Percentiles rank a stretch among this genome's conserved stretches.
Conservation (phyloP, 2,329 filamentous ascomycete genomes). For the Xylaria sp. region DNA sequence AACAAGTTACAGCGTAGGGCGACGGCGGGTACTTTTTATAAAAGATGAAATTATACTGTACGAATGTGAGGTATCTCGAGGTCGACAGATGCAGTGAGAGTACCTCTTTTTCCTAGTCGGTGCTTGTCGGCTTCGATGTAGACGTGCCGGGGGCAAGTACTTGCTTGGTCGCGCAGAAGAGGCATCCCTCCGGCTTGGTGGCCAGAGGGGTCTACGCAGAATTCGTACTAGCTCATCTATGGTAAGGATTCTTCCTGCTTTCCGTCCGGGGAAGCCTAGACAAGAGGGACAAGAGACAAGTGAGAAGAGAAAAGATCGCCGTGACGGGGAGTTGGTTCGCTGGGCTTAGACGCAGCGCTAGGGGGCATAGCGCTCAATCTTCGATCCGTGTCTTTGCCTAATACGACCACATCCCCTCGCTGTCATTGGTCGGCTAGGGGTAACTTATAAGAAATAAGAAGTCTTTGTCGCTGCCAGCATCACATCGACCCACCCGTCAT, state of each 20-base stretch:
- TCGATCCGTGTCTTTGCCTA: slow-evolving; percentile 33
- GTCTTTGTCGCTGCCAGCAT: no score
- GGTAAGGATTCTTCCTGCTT: not conserved
- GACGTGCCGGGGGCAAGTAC: not conserved
- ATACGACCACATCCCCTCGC: slow-evolving; percentile 31
- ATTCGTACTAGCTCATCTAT: slow-evolving; percentile 11
- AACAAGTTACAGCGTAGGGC: slow-evolving; percentile 9
- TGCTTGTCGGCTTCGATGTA: slow-evolving; percentile 11
- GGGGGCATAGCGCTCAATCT: slow-evolving; percentile 24
- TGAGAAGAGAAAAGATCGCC: slow-evolving; percentile 23
- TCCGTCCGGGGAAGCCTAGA: slow-evolving; percentile 33
- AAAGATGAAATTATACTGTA: slow-evolving; percentile 25
- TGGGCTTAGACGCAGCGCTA: slow-evolving; percentile 12
- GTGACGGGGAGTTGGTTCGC: not conserved
- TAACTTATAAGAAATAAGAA: no score
- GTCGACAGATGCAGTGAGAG: slow-evolving; percentile 1
- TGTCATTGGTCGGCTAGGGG: slow-evolving; percentile 22
- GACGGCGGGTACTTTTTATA: slow-evolving; percentile 14
- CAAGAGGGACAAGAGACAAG: slow-evolving; percentile 16
- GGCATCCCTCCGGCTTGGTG: slow-evolving; percentile 12
- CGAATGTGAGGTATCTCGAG: slow-evolving; percentile 16
- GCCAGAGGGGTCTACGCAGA: slow-evolving; percentile 1
- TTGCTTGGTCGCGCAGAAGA: slow-evolving; percentile 15
- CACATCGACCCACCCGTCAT: slow-evolving; percentile 12
- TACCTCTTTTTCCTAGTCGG: slow-evolving; percentile 8